Conservation (phyloP, 441 rosid species). For the Metrosideros polymorpha region DNA sequence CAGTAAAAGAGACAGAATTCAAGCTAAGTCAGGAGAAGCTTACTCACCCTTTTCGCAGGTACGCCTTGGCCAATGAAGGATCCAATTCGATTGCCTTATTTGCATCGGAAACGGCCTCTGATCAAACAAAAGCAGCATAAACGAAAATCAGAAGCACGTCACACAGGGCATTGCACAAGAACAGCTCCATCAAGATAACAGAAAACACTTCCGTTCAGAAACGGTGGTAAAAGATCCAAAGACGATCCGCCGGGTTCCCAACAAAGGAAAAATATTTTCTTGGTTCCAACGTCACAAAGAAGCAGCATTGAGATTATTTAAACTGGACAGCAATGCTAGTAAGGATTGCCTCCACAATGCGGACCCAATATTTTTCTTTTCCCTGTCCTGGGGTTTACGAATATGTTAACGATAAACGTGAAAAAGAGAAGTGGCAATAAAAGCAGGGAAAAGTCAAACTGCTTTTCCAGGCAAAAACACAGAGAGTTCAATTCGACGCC, state of each 20-base stretch:
- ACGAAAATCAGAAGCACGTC: neutral
- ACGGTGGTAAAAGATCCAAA: neutral
- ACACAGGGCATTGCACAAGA: neutral
- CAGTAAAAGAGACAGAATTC: neutral
- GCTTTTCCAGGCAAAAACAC: neutral
- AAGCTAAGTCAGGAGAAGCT: neutral
- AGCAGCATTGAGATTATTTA: neutral
- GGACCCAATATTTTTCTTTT: neutral
- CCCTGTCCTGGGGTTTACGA: neutral
- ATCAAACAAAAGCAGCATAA: neutral
- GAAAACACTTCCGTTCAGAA: neutral
- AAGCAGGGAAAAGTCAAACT: neutral
- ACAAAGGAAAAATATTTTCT: neutral
- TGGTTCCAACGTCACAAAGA: neutral
- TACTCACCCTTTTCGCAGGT: constrained; percentile 43
- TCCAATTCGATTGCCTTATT: constrained; percentile 42
- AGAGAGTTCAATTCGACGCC: neutral
- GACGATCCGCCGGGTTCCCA: neutral
- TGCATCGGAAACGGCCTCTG: constrained; percentile 50
- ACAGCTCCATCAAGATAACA: neutral
- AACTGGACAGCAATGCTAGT: neutral
- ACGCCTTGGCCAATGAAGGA: constrained; percentile 37
- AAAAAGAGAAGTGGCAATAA: neutral
- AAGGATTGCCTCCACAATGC: neutral
- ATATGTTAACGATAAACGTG: neutral